Percentiles rank a stretch among this genome's conserved stretches.
These are phyloP conservation scores for Pyrrhoderma noxium DNA, from an alignment of 1,284 basidiomycete genomes.

Conservation along the genomic window DNA sequence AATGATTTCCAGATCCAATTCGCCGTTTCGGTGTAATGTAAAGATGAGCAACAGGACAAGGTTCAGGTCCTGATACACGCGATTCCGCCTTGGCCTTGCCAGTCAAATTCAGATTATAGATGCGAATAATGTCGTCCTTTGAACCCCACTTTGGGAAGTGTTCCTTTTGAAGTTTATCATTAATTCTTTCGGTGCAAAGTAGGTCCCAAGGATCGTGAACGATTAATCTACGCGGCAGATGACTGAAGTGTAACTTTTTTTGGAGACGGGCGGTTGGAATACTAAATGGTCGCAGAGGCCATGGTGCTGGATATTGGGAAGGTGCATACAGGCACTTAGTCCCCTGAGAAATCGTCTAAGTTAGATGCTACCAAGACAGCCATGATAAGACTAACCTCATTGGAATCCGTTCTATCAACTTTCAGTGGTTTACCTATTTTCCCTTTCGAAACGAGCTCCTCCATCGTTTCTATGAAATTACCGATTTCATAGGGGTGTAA, in stretches of 20 bases:
- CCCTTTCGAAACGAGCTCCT: constrained; percentile 19
- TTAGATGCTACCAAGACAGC: neutral
- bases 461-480: constrained; percentile 23
- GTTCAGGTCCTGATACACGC: constrained; percentile 2
- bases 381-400: constrained; percentile 2
- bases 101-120: constrained; percentile 19
- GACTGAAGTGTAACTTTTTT: constrained; percentile 19
- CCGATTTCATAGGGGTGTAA: constrained; percentile 27
- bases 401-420: constrained; percentile 3
- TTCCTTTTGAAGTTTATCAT: neutral
- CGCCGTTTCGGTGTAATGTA: constrained; percentile 21
- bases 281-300: constrained; percentile 29
- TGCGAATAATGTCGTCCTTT: constrained; percentile 14
- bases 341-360: constrained; percentile 4
- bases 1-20: constrained; percentile 24
- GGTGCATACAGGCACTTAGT: constrained; percentile 24
- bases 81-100: constrained; percentile 11
- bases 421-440: constrained; percentile 7
- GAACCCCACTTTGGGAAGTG: constrained; percentile 11
- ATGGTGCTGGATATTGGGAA: constrained; percentile 29
- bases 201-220: constrained; percentile 24
- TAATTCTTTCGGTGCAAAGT: constrained; percentile 10
- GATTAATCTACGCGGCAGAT: constrained; percentile 24
- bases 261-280: constrained; percentile 18
- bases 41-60: constrained; percentile 21